phyloP scores from a whole-genome alignment of 306 rosid genomes.

The Rubus idaeus region DNA sequence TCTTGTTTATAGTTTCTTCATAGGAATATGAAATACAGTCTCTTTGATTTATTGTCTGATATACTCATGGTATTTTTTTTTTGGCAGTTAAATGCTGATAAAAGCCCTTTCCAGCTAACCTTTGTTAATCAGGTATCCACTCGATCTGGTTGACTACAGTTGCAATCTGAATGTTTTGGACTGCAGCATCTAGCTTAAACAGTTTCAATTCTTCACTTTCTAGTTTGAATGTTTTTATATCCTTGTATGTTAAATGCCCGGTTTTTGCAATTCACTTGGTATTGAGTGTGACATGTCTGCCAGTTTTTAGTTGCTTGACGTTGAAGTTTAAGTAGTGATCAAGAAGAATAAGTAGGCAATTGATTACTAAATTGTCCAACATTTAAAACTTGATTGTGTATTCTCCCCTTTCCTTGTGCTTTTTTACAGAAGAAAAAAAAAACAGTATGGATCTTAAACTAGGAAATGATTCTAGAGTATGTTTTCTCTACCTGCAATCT shows the following conservation, averaged over 20 bases:
- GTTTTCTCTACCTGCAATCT: conserved; percentile 16
- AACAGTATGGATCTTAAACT: background rate
- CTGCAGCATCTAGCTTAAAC: background rate
- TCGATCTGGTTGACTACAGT: conserved; percentile 22
- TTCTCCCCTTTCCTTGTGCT: background rate
- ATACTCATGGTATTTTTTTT: conserved; percentile 30
- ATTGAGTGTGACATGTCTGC: conserved; percentile 1
- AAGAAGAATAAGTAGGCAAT: background rate
- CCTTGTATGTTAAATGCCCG: background rate
- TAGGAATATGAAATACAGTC: background rate
- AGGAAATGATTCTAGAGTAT: background rate
- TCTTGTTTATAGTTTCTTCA: background rate
- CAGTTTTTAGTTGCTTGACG: background rate
- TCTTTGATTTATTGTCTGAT: background rate
- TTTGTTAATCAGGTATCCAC: conserved; percentile 90
- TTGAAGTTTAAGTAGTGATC: background rate
- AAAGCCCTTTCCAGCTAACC: conserved; percentile 95
- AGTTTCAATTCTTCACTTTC: background rate
- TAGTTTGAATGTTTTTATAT: background rate
- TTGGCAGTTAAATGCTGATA: conserved; percentile 87
- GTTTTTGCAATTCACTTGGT: background rate
- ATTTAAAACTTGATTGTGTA: background rate
- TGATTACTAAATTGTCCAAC: background rate
- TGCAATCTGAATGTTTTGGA: conserved; percentile 20
- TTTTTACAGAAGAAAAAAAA: conserved; percentile 15